Evolutionary conservation across 768 basidiomycete genomes (phyloP).

Genomic region (Leccinum subtestaceum): DNA sequence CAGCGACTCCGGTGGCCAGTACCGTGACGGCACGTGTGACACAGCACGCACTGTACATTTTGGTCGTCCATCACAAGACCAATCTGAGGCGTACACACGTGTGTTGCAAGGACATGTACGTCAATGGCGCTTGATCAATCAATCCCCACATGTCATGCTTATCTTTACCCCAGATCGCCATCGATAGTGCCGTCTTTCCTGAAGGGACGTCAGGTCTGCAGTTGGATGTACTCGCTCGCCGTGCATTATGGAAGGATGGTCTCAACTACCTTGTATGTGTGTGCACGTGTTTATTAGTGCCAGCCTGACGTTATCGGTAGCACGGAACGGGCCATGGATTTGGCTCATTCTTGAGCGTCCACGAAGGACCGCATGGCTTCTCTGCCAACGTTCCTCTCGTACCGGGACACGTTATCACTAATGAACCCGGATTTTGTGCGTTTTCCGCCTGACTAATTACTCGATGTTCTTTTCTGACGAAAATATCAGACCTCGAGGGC

Average conservation of each 20-base stretch:
- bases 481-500: conserved; percentile 60
- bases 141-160: conserved; percentile 13
- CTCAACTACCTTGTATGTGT: conserved; percentile 69
- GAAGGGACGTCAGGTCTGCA: conserved; percentile 81
- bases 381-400: conserved; percentile 63
- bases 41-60: conserved; percentile 83
- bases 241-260: conserved; percentile 83
- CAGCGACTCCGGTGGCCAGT: conserved; percentile 92
- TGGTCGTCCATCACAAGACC: conserved; percentile 80
- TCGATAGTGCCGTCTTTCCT: conserved; percentile 88
- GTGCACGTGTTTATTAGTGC: conserved; percentile 5
- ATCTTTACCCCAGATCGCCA: conserved; percentile 65
- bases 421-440: conserved; percentile 92
- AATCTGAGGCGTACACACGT: conserved; percentile 88
- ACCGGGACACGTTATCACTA: conserved; percentile 89
- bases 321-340: conserved; percentile 93
- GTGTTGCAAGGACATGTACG: conserved; percentile 95
- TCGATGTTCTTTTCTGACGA: conserved; percentile 15
- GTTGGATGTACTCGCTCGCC: conserved; percentile 87
- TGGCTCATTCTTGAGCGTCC: conserved; percentile 82
- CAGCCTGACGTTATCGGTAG: conserved; percentile 36
- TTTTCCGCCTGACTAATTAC: conserved; percentile 19
- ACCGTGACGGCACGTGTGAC: conserved; percentile 86
- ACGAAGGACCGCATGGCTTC: conserved; percentile 84
- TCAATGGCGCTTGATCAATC: conserved; percentile 25